Conservation (phyloP, 495 filamentous ascomycete species). For the Astrothelium macrocarpum region DNA sequence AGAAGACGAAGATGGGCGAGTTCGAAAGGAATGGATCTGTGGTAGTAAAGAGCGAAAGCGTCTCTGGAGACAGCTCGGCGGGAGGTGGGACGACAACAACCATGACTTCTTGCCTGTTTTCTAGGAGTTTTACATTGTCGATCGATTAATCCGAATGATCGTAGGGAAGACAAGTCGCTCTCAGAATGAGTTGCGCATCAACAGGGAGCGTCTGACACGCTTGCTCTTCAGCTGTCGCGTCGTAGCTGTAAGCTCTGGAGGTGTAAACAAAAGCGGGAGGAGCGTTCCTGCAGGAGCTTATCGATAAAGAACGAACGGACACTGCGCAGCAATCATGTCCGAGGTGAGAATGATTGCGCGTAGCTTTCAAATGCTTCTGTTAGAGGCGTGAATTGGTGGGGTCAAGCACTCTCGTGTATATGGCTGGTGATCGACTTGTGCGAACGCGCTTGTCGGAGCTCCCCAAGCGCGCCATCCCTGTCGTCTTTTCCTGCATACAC, state of each 20-base stretch:
- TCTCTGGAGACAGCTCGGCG: conserved; percentile 57
- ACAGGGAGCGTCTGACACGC: background rate
- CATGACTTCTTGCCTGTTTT: conserved; percentile 37
- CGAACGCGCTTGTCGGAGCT: conserved; percentile 2
- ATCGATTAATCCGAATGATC: background rate
- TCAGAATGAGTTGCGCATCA: background rate
- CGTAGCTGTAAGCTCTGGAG: background rate
- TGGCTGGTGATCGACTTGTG: background rate
- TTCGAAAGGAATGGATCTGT: conserved; percentile 68
- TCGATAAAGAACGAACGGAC: background rate
- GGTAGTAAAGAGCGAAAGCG: conserved; percentile 70
- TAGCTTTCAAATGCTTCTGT: background rate
- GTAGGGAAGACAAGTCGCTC: background rate
- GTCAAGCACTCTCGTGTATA: background rate
- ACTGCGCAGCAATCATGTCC: background rate
- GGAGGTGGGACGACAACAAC: conserved; percentile 56
- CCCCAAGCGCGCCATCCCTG: background rate
- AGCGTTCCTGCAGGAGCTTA: background rate
- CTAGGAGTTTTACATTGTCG: background rate
- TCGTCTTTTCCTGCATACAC: too few relatives aligned
- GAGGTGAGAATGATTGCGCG: background rate
- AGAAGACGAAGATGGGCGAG: conserved; percentile 67
- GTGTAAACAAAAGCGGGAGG: conserved; percentile 3
- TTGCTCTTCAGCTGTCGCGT: background rate
- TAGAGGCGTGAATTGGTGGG: background rate